A percentile compares a stretch with the other conserved stretches of the same genome.
phyloP scores from a whole-genome alignment of 1,284 basidiomycete species.

The Ustilago xerochloae region DNA sequence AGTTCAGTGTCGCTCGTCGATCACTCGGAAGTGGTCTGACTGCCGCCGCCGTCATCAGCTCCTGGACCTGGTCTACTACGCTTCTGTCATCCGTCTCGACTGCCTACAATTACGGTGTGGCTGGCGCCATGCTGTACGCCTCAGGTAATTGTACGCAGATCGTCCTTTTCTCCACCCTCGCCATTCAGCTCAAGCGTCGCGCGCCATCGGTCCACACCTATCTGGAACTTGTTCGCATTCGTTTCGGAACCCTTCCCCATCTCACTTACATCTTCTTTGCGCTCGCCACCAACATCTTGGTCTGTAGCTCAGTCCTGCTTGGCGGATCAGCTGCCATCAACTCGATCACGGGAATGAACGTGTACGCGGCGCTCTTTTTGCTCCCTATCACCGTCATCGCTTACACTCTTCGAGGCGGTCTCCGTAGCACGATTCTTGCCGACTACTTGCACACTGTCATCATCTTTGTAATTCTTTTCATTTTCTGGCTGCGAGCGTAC shows the following conservation, averaged over 20 bases:
- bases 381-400: constrained; percentile 57
- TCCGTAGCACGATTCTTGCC: constrained; percentile 54
- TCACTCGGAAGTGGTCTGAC: constrained; percentile 60
- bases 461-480: constrained; percentile 61
- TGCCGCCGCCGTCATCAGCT: constrained; percentile 57
- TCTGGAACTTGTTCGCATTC: constrained; percentile 55
- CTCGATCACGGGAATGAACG: constrained; percentile 57
- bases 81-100: constrained; percentile 54
- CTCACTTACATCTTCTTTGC: constrained; percentile 61
- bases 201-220: constrained; percentile 59
- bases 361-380: constrained; percentile 54
- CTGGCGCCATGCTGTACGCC: constrained; percentile 59
- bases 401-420: constrained; percentile 57
- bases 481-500: constrained; percentile 54
- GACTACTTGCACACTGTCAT: constrained; percentile 62
- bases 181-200: constrained; percentile 59
- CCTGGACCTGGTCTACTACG: constrained; percentile 63
- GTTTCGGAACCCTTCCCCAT: constrained; percentile 53
- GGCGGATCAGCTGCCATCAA: constrained; percentile 59
- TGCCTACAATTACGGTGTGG: constrained; percentile 62
- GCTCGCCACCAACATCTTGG: constrained; percentile 61
- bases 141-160: constrained; percentile 60
- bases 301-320: constrained; percentile 53
- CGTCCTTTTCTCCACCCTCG: constrained; percentile 57
- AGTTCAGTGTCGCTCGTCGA: constrained; percentile 55